These are phyloP conservation scores for Xylaria sp. DNA, from an alignment of 2,329 filamentous ascomycete genomes.

Conservation along the genomic window DNA sequence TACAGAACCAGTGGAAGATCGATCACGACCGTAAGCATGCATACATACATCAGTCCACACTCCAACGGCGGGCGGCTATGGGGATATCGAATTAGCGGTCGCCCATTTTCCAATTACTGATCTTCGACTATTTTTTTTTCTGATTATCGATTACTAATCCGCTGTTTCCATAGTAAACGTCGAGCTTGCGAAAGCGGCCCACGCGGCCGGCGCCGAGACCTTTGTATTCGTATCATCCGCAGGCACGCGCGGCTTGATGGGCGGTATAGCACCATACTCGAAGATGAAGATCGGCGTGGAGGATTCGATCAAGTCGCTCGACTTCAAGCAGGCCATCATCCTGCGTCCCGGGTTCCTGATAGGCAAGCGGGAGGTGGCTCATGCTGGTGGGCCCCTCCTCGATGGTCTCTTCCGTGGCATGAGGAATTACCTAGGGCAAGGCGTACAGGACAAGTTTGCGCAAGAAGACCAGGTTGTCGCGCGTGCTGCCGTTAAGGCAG, in stretches of 20 bases:
- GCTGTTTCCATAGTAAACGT: slow-evolving; percentile 68
- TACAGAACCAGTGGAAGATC: slow-evolving; percentile 85
- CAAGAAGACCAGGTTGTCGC: slow-evolving; percentile 81
- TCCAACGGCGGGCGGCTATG: too few relatives aligned
- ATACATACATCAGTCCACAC: not conserved
- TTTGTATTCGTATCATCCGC: slow-evolving; percentile 80
- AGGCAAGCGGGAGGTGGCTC: slow-evolving; percentile 72
- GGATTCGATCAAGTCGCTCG: slow-evolving; percentile 75
- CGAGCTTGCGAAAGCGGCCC: slow-evolving; percentile 79
- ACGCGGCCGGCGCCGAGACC: slow-evolving; percentile 74
- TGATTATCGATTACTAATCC: not conserved
- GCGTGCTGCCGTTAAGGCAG: slow-evolving; percentile 71
- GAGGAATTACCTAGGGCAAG: slow-evolving; percentile 61
- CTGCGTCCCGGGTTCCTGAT: slow-evolving; percentile 79
- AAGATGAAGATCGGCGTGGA: slow-evolving; percentile 91
- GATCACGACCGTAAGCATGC: slow-evolving; percentile 73
- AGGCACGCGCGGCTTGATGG: slow-evolving; percentile 57
- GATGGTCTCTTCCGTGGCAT: slow-evolving; percentile 66
- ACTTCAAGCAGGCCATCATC: slow-evolving; percentile 83
- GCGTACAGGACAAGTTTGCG: slow-evolving; percentile 72
- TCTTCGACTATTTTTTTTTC: not conserved
- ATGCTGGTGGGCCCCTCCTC: slow-evolving; percentile 67
- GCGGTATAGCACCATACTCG: slow-evolving; percentile 62
- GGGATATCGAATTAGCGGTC: not conserved
- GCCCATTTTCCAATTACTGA: not conserved